These are phyloP conservation scores for Brassica cretica DNA, from an alignment of 345 rosid species.

Conservation along the genomic window DNA sequence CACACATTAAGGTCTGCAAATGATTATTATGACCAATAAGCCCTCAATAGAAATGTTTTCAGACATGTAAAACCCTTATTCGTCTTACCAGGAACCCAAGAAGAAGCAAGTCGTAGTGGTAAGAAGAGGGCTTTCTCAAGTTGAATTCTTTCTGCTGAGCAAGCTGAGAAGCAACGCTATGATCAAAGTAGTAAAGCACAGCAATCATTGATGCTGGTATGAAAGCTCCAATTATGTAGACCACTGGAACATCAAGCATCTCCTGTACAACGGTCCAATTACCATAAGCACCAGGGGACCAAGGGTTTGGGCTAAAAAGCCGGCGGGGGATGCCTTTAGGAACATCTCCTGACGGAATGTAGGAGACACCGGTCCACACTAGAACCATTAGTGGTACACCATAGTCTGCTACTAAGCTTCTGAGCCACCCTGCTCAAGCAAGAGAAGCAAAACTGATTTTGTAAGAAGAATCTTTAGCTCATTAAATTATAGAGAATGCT, in stretches of 20 bases:
- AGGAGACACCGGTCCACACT: constrained; percentile 85
- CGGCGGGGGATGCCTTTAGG: constrained; percentile 92
- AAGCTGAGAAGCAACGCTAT: not conserved
- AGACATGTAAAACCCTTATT: not conserved
- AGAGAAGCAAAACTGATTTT: not conserved
- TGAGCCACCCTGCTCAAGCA: constrained; percentile 50
- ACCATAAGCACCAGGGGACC: constrained; percentile 89
- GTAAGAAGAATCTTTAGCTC: constrained; percentile 30
- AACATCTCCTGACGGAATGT: constrained; percentile 68
- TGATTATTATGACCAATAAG: not conserved
- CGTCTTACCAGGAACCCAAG: not conserved
- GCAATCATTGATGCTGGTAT: constrained; percentile 51
- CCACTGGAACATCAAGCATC: constrained; percentile 76
- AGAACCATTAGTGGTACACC: constrained; percentile 60
- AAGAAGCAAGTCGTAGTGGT: not conserved
- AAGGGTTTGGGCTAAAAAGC: constrained; percentile 91
- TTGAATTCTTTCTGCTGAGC: not conserved
- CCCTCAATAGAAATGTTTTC: not conserved
- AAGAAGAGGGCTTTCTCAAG: not conserved
- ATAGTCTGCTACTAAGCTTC: no score
- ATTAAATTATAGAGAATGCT: not conserved
- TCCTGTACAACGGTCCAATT: constrained; percentile 87
- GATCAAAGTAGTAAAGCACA: not conserved
- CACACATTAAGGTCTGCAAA: constrained; percentile 24
- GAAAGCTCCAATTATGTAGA: constrained; percentile 87